Base-by-base conservation (phyloP, 2,329 filamentous ascomycete genomes). In the Calonectria hawksworthii region DNA sequence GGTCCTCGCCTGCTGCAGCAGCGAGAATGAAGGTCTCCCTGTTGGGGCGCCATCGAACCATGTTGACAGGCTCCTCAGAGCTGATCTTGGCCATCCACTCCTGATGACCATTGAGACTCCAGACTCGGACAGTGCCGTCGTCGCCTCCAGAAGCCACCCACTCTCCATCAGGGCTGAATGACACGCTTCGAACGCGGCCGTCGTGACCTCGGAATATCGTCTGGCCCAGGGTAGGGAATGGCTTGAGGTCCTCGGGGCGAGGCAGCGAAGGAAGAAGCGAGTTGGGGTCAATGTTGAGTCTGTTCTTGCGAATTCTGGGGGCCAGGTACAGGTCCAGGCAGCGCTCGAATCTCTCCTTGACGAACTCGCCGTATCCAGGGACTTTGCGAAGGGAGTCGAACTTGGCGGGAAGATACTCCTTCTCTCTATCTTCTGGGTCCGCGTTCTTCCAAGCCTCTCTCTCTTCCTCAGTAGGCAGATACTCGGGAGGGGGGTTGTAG, bases 281-380 rank as follows among this genome's bases (percentile, higher is more conserved):
- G 84, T 94, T 94, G 4, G 97, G 97, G 81, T 99, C 97, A 82
- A 99, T 99, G 86, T 99, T 98, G 82, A 99, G 92, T 85, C 96
- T 94, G 87, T 96, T 98, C 84, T 98, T 94, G 74, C 96, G 93
- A 72, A 99, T 93, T 82, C 97, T 91, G 61, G 98, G 97, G 21
- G 98, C 97, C 74, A 99, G 90, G 84, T 99, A 99, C 23, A 99
- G 90, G 86, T 99, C 98, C 79, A 99, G 88, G 84, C 96, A 99
- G 78, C 98, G 91, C 85, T 99, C 96, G 81, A 99, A 99, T 79
- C 96, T 94, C 86, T 99, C 97, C 85, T 98, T 98, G 83, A 99
- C 93, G 79, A 98, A 95, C 70, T 90, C 91, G 66, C 94, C 94
- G 83, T 98, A 99, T 21, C 94, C 98, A 66, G 98, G 97, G 9